Evolutionary conservation across 139 green algal species (phyloP).

Genomic region (Closterium sp.): DNA sequence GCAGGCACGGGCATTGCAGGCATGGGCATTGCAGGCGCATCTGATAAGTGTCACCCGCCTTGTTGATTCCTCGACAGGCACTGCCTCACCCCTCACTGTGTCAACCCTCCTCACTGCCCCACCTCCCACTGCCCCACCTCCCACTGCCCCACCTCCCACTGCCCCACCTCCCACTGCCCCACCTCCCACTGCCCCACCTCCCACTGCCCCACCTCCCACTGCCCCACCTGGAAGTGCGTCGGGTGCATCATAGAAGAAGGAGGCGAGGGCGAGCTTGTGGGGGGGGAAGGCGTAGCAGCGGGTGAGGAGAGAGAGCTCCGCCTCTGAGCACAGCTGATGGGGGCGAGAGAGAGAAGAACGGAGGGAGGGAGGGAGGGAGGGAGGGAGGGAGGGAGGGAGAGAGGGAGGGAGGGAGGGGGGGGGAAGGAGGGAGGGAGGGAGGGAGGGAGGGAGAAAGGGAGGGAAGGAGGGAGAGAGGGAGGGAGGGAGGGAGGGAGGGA

Average conservation of each 20-base stretch:
- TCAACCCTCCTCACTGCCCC: too few relatives aligned
- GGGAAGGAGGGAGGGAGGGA: background rate
- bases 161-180: background rate
- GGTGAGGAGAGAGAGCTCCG: constrained; percentile 56
- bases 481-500: background rate
- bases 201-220: too few relatives aligned
- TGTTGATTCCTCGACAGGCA: too few relatives aligned
- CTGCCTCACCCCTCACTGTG: too few relatives aligned
- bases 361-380: background rate
- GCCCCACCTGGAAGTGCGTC: too few relatives aligned
- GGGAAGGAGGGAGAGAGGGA: background rate
- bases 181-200: background rate
- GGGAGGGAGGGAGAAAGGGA: background rate
- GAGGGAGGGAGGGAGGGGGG: background rate
- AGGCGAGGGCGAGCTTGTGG: constrained; percentile 55
- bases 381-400: background rate
- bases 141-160: background rate
- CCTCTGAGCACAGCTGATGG: constrained; percentile 54
- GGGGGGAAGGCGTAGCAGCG: constrained; percentile 50
- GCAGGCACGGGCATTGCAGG: too few relatives aligned
- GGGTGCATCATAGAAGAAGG: constrained; percentile 59
- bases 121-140: too few relatives aligned
- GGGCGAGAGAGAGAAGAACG: background rate
- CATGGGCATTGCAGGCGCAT: too few relatives aligned
- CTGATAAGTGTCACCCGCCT: too few relatives aligned